These are phyloP conservation scores for Brassica carinata DNA, from an alignment of 345 rosid species.

Conservation along the genomic window DNA sequence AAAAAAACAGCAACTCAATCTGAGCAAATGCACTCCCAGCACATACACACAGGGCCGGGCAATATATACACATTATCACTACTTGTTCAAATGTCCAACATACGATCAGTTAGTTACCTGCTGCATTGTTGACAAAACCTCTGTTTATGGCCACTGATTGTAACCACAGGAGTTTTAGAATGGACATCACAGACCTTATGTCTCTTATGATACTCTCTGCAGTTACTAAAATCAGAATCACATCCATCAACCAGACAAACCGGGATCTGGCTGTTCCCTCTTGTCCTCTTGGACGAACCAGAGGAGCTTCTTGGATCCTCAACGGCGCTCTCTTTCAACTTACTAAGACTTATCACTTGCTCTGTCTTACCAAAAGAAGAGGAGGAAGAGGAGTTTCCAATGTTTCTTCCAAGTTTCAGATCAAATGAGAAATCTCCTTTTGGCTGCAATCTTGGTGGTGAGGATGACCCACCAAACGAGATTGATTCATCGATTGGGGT, in stretches of 20 bases:
- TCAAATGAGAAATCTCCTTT: conserved; percentile 65
- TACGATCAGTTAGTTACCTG: conserved; percentile 49
- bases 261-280: conserved; percentile 49
- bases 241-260: conserved; percentile 83
- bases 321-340: conserved; percentile 52
- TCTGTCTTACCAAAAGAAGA: conserved; percentile 38
- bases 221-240: conserved; percentile 63
- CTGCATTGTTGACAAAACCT: conserved; percentile 96
- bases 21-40: no score
- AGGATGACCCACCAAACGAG: conserved; percentile 41
- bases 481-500: conserved; percentile 48
- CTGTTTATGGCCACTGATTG: conserved; percentile 63
- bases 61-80: background rate
- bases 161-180: conserved; percentile 77
- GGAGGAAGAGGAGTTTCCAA: conserved; percentile 44
- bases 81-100: background rate
- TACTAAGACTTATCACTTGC: conserved; percentile 35
- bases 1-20: no score
- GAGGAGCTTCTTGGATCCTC: conserved; percentile 41
- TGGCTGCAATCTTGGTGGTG: conserved; percentile 18
- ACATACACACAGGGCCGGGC: background rate
- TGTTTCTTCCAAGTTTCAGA: conserved; percentile 71
- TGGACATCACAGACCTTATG: conserved; percentile 93
- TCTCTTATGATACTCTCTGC: conserved; percentile 79
- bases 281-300: conserved; percentile 60